Evolutionary conservation across 1,139 yeast species (phyloP).

Genomic region (Scheffersomyces illinoinensis): DNA sequence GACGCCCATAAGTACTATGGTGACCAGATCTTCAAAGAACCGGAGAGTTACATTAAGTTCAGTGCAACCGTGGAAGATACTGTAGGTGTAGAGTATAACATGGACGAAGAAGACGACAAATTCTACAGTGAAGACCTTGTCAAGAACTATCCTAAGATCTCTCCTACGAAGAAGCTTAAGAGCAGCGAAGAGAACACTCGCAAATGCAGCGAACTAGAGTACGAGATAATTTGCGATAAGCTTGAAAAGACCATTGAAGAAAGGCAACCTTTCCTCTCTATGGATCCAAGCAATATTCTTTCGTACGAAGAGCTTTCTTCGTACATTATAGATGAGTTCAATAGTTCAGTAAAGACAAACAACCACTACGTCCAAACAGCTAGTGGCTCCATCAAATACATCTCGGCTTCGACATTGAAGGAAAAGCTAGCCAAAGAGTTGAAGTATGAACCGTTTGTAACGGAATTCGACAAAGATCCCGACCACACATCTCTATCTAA

Average conservation of each 20-base stretch:
- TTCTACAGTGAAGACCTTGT: conserved; percentile 50
- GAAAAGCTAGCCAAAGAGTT: conserved; percentile 43
- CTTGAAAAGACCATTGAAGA: conserved; percentile 75
- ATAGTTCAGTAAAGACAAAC: conserved; percentile 25
- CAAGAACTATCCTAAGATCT: conserved; percentile 27
- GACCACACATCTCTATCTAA: conserved; percentile 20
- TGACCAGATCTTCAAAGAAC: conserved; percentile 63
- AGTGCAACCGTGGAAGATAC: conserved; percentile 96
- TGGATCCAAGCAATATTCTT: conserved; percentile 79
- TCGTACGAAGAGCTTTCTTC: conserved; percentile 67
- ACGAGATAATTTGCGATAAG: conserved; percentile 74
- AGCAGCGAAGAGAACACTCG: conserved; percentile 18
- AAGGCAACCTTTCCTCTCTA: conserved; percentile 83
- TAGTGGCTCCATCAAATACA: conserved; percentile 30
- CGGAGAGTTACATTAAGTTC: conserved; percentile 79
- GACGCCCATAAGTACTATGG: conserved; percentile 74
- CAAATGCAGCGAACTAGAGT: conserved; percentile 73
- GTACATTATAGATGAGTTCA: conserved; percentile 40
- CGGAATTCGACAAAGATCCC: conserved; percentile 52
- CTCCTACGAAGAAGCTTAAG: conserved; percentile 14
- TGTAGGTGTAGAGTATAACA: conserved; percentile 78
- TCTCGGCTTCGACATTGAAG: conserved; percentile 38
- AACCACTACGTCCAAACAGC: conserved; percentile 32
- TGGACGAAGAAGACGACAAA: conserved; percentile 87
- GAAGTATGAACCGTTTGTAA: conserved; percentile 40